Percentiles rank a stretch among this genome's conserved stretches.
phyloP scores from a whole-genome alignment of 1,139 yeast genomes.

The Pichia sp. region DNA sequence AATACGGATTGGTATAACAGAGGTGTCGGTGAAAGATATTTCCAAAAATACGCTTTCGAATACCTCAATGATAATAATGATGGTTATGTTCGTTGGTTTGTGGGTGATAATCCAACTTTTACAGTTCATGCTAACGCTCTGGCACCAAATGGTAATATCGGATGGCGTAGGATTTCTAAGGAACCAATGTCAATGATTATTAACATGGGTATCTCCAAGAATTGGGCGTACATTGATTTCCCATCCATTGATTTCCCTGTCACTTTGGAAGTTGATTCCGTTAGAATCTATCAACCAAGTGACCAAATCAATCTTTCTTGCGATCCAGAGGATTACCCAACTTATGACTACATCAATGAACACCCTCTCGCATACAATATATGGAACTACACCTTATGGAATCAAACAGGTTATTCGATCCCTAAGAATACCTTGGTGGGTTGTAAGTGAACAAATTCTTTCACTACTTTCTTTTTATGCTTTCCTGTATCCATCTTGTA shows the following conservation, averaged over 20 bases:
- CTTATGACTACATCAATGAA: constrained; percentile 43
- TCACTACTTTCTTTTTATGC: too few species aligned
- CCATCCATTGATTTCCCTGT: constrained; percentile 45
- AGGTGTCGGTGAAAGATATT: constrained; percentile 34
- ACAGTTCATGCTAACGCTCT: constrained; percentile 43
- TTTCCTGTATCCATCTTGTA: too few species aligned
- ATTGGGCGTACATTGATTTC: constrained; percentile 62
- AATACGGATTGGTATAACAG: constrained; percentile 51
- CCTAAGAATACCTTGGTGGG: constrained; percentile 29
- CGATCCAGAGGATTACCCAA: constrained; percentile 51
- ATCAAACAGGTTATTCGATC: constrained; percentile 28
- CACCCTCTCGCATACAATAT: constrained; percentile 43
- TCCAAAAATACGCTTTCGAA: constrained; percentile 74
- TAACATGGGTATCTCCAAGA: constrained; percentile 53
- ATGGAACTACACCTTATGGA: constrained; percentile 39
- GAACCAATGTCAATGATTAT: constrained; percentile 58
- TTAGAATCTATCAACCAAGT: constrained; percentile 54
- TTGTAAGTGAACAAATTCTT: constrained; percentile 10
- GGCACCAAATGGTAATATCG: constrained; percentile 55
- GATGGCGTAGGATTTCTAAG: constrained; percentile 51
- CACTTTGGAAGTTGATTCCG: constrained; percentile 43
- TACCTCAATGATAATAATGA: constrained; percentile 55
- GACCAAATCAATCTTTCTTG: constrained; percentile 39
- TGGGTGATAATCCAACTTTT: constrained; percentile 48
- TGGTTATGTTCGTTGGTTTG: constrained; percentile 79